phyloP scores from a whole-genome alignment of 495 filamentous ascomycete genomes.

The Xylaria castorea region DNA sequence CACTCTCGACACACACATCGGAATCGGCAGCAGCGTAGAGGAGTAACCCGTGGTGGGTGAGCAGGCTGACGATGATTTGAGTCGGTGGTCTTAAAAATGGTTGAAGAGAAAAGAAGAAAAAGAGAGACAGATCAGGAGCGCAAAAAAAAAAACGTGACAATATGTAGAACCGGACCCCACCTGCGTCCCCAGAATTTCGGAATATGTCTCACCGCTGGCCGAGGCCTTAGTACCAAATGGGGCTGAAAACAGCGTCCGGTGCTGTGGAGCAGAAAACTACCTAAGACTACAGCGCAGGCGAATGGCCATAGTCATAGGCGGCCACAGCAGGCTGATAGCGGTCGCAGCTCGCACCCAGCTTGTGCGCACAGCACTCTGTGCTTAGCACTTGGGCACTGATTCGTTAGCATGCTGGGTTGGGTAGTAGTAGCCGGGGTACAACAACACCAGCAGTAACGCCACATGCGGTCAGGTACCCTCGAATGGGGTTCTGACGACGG shows the following conservation, averaged over 20 bases:
- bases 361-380: neutral
- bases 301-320: neutral
- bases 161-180: constrained; percentile 2
- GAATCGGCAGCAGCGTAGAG: constrained; percentile 81
- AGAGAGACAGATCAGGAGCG: neutral
- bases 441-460: constrained; percentile 3
- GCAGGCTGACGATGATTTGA: constrained; percentile 90
- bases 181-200: constrained; percentile 28
- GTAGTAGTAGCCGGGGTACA: constrained; percentile 18
- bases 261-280: constrained; percentile 1
- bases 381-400: constrained; percentile 11
- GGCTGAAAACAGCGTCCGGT: constrained; percentile 14
- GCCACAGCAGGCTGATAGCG: constrained; percentile 2
- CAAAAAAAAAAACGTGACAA: constrained; percentile 25
- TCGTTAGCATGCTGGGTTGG: constrained; percentile 17
- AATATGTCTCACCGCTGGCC: constrained; percentile 31
- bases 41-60: constrained; percentile 32
- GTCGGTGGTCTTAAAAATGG: constrained; percentile 76
- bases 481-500: constrained; percentile 24
- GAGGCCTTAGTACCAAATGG: constrained; percentile 8
- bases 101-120: constrained; percentile 52
- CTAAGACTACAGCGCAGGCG: neutral
- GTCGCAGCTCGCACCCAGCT: neutral
- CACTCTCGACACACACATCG: constrained; percentile 87
- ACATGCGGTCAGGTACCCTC: constrained; percentile 14